Evolutionary conservation across 164 flowering plant species (phyloP).

Genomic region (Echeveria elegans): DNA sequence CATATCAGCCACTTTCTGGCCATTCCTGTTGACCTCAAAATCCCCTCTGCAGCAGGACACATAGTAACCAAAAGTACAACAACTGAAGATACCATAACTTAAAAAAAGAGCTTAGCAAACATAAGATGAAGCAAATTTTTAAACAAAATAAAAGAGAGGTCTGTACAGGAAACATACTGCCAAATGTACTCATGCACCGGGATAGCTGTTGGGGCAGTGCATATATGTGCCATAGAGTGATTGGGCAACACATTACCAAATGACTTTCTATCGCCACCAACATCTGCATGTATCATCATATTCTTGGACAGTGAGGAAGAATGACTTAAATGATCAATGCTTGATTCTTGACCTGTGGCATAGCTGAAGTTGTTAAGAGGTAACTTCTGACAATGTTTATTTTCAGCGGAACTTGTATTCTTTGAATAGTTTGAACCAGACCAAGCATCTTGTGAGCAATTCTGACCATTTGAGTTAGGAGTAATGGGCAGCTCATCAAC

Average conservation of each 20-base stretch:
- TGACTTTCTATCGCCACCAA: constrained; percentile 22
- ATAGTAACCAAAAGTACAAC: background rate
- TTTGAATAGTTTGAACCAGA: constrained; percentile 18
- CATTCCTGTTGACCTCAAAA: constrained; percentile 63
- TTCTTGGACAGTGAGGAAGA: constrained; percentile 7
- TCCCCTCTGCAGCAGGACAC: constrained; percentile 49
- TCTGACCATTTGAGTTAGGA: constrained; percentile 24
- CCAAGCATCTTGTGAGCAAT: constrained; percentile 29
- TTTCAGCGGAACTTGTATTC: constrained; percentile 24
- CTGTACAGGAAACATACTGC: constrained; percentile 54
- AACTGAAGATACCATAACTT: background rate
- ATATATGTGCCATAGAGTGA: constrained; percentile 13
- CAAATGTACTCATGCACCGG: constrained; percentile 80
- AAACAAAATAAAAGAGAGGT: background rate
- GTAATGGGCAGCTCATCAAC: constrained; percentile 30
- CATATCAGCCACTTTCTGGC: constrained; percentile 24
- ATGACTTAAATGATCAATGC: constrained; percentile 20
- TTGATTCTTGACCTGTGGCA: constrained; percentile 18
- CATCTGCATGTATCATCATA: constrained; percentile 13
- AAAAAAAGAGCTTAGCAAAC: background rate
- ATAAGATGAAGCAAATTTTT: background rate
- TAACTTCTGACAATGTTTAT: constrained; percentile 14
- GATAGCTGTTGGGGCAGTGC: constrained; percentile 28
- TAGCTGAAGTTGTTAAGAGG: constrained; percentile 11
- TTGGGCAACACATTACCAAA: constrained; percentile 13